Evolutionary conservation across 306 rosid species (phyloP).

Genomic region (Lupinus albus): DNA sequence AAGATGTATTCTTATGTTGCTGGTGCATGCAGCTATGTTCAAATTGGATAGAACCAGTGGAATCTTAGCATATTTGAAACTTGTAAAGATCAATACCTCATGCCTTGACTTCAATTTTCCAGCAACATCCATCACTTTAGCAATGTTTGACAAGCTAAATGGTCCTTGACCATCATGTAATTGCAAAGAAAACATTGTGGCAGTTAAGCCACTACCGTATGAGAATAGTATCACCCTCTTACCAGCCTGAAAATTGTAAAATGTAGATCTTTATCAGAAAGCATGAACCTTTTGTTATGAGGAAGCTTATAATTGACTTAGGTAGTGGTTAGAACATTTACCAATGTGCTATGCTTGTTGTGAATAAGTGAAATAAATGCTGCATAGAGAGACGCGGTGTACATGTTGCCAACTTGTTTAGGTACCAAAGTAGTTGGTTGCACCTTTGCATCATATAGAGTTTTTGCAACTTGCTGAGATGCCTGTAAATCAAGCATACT

Average conservation of each 20-base stretch:
- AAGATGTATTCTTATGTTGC: constrained; percentile 6
- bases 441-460: constrained; percentile 75
- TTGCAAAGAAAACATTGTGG: constrained; percentile 84
- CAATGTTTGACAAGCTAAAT: constrained; percentile 80
- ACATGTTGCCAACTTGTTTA: constrained; percentile 92
- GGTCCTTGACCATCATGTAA: constrained; percentile 61
- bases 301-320: constrained; percentile 9
- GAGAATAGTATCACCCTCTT: constrained; percentile 74
- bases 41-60: constrained; percentile 2
- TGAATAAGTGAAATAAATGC: constrained; percentile 81
- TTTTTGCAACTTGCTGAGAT: constrained; percentile 74
- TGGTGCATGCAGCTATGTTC: constrained; percentile 7
- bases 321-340: constrained; percentile 38
- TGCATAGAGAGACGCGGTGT: constrained; percentile 86
- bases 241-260: constrained; percentile 57
- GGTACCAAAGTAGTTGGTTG: constrained; percentile 80
- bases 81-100: constrained; percentile 56
- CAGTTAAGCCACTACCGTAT: constrained; percentile 82
- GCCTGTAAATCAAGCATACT: constrained; percentile 50
- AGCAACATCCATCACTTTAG: constrained; percentile 59
- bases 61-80: background rate
- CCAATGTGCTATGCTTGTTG: constrained; percentile 65
- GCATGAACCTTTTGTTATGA: background rate
- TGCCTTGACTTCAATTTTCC: constrained; percentile 77
- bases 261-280: constrained; percentile 22